Evolutionary conservation across 176 grass and related monocot species (phyloP), one percentile per base, ranked within the genome.

Genomic region (Metroxylon sagu): DNA sequence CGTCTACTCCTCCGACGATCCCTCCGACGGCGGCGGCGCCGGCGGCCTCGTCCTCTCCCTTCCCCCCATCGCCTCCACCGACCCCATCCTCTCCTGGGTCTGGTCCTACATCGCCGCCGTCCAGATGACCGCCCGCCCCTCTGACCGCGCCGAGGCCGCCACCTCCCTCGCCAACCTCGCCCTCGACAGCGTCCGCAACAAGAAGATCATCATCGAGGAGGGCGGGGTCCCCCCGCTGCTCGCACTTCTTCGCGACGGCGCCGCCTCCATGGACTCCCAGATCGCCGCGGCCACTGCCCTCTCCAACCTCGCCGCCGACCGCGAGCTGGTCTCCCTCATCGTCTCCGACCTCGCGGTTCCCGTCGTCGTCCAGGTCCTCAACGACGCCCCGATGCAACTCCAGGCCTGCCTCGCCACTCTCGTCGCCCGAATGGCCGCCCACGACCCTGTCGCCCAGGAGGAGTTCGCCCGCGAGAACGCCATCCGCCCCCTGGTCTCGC

Each of bases 381-480:
- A 54, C 2, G 67, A 70, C 55, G 50, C 67, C 35, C 67, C 67
- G 0, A 70, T 70, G 55, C 54, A 23, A 4, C 67, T 70, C 23
- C 67, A 70, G 28, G 49, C 55, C 5, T 35, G 56, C 6, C 21
- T 70, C 0, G 54, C 55, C 6, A 14, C 0, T 6, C 67, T 70
- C 35, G 67, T 59, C 3, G 56, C 54, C 54, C 67, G 54, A 0
- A 59, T 70, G 56, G 67, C 67, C 54, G 67, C 54, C 67, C 54
- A 70, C 39, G 26, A 59, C 19, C 55, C 55, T 0, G 67, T 10
- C 6, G 67, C 67, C 3, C 67, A 57, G 30, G 67, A 70, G 67
- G 67, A 59, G 55, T 70, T 70, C 19, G 67, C 67, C 6, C 54
- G 67, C 31, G 55, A 70, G 39, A 70, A 70, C 55, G 67, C 54